A percentile compares a stretch with the other conserved stretches of the same genome.
Conservation (phyloP, 2,329 filamentous ascomycete genomes). For the Epichloe typhina region DNA sequence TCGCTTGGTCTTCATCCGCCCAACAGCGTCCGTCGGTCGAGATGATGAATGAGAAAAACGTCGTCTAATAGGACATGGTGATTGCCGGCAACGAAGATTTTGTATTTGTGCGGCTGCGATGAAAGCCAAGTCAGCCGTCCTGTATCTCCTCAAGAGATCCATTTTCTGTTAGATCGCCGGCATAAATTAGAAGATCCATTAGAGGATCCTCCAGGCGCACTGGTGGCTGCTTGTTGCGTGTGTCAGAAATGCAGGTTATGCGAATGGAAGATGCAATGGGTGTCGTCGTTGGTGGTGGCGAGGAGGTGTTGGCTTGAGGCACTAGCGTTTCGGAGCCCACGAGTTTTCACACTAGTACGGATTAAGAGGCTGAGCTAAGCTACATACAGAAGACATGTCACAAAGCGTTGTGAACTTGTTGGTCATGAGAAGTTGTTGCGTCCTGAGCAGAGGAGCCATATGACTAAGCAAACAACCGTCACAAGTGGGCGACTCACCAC, state of each 20-base stretch:
- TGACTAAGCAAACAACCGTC: no score
- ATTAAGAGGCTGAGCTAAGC: neutral
- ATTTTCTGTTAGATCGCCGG: slow-evolving; percentile 33
- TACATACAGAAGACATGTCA: neutral
- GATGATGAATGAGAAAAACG: neutral
- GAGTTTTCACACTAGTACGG: neutral
- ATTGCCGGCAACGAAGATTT: slow-evolving; percentile 34
- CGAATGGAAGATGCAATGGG: slow-evolving; percentile 6
- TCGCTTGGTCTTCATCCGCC: slow-evolving; percentile 1
- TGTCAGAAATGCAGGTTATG: slow-evolving; percentile 31
- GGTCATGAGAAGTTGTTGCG: no score
- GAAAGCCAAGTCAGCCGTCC: slow-evolving; percentile 28
- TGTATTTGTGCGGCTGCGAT: slow-evolving; percentile 25
- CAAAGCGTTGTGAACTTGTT: neutral
- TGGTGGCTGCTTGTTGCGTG: slow-evolving; percentile 24
- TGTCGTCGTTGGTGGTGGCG: neutral
- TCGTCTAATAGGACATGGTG: slow-evolving; percentile 26
- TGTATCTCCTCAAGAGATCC: slow-evolving; percentile 28
- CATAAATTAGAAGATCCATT: slow-evolving; percentile 35
- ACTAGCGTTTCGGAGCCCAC: neutral
- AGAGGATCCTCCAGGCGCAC: slow-evolving; percentile 32
- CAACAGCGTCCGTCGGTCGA: slow-evolving; percentile 10
- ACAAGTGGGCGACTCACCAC: no score
- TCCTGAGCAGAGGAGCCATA: no score
- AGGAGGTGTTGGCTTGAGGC: neutral